phyloP scores from a whole-genome alignment of 148 eudicot species.

The Cornus controversa region DNA sequence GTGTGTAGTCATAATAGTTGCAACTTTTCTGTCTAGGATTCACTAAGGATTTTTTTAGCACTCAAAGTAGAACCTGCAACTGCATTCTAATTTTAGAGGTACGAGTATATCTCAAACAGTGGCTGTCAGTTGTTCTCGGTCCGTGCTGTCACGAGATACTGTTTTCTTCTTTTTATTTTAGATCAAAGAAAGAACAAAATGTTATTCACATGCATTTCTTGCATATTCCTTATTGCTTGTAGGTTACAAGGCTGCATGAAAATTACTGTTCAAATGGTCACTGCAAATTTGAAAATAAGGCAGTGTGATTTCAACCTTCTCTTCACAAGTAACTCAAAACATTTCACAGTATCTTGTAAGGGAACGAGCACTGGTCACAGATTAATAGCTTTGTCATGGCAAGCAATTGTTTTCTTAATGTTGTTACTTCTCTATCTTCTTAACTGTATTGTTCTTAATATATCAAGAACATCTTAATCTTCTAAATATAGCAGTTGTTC shows the following conservation, averaged over 20 bases:
- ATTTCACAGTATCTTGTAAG: background rate
- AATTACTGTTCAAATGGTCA: background rate
- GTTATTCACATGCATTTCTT: background rate
- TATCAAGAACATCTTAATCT: background rate
- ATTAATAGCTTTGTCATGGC: background rate
- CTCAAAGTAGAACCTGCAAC: background rate
- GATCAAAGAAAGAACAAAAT: background rate
- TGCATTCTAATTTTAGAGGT: conserved; percentile 8
- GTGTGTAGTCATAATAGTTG: background rate
- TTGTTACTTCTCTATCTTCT: background rate
- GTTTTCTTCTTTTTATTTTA: background rate
- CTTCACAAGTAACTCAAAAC: too few relatives aligned
- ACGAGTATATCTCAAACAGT: background rate
- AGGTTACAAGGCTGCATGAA: background rate
- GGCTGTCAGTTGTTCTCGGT: background rate
- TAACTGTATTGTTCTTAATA: background rate
- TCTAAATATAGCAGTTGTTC: background rate
- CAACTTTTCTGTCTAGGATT: background rate
- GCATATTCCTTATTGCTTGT: background rate
- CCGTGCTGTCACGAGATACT: background rate
- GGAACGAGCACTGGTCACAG: background rate
- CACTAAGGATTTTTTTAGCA: too few relatives aligned
- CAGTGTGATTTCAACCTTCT: background rate
- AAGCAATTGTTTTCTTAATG: background rate
- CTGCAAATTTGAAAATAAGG: background rate